These are phyloP conservation scores for Neurospora hispaniola DNA, from an alignment of 495 filamentous ascomycete genomes.

Conservation along the genomic window DNA sequence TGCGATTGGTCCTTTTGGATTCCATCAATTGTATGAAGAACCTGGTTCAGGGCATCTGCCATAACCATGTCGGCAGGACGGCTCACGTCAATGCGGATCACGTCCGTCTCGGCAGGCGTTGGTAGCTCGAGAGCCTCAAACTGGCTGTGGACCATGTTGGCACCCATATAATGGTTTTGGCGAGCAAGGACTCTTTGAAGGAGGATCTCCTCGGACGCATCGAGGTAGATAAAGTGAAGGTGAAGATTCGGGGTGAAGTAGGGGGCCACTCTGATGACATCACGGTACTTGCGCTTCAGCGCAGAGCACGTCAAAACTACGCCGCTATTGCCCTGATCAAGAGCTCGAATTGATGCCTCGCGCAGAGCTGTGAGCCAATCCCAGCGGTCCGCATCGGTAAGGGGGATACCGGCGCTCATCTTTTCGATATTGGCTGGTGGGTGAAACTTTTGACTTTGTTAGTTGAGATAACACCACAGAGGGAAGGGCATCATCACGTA, in stretches of 20 bases:
- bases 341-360: conserved; percentile 58
- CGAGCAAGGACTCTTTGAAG: conserved; percentile 62
- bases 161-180: conserved; percentile 91
- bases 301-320: conserved; percentile 95
- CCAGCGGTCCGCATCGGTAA: conserved; percentile 95
- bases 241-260: conserved; percentile 65
- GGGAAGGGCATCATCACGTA: conserved; percentile 38
- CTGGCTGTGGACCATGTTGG: conserved; percentile 92
- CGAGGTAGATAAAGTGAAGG: conserved; percentile 90
- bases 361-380: conserved; percentile 92
- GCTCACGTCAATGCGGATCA: conserved; percentile 71
- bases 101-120: conserved; percentile 65
- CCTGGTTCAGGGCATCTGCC: conserved; percentile 48
- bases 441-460: conserved; percentile 58
- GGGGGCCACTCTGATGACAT: conserved; percentile 84
- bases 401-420: conserved; percentile 76
- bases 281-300: conserved; percentile 93
- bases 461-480: neutral
- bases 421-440: conserved; percentile 78
- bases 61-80: conserved; percentile 55
- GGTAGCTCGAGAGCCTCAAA: conserved; percentile 79
- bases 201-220: conserved; percentile 62
- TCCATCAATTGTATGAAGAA: conserved; percentile 28
- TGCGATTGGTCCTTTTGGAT: neutral
- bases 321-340: conserved; percentile 51